Conservation (phyloP, 192 early-diverging fungal species). For the Tieghemiomyces parasiticus region DNA sequence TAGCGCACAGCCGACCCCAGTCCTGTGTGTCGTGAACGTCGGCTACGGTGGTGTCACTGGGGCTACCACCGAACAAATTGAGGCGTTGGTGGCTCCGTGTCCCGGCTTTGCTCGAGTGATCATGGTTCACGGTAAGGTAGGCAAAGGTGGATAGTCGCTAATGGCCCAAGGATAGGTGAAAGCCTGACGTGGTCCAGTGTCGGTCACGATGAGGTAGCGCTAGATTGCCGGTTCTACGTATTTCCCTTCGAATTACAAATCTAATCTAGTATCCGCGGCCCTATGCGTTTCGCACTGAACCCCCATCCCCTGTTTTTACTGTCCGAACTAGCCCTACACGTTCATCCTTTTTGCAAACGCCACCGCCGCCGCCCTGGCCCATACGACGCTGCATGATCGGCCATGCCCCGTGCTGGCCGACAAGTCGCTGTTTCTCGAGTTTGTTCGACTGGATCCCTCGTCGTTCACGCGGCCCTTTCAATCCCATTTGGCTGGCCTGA, state of each 20-base stretch:
- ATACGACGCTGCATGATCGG: constrained; percentile 14
- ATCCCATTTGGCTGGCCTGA: not conserved
- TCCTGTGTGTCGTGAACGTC: constrained; percentile 19
- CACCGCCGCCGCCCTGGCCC: constrained; percentile 17
- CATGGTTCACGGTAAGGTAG: constrained; percentile 17
- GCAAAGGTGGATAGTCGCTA: not conserved
- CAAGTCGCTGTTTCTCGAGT: constrained; percentile 26
- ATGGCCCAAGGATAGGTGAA: not conserved
- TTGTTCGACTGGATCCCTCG: constrained; percentile 10
- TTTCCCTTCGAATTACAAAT: not conserved
- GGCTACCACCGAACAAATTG: constrained; percentile 18
- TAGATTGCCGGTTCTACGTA: not conserved
- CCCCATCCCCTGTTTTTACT: not conserved
- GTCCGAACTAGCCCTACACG: constrained; percentile 21
- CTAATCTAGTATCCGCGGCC: not conserved
- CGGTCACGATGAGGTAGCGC: not conserved
- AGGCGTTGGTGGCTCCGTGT: constrained; percentile 14
- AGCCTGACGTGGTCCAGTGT: not conserved
- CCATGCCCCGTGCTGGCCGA: constrained; percentile 11
- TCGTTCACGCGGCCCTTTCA: not conserved
- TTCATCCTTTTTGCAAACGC: constrained; percentile 20
- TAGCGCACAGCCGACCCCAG: not conserved
- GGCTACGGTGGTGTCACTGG: constrained; percentile 20
- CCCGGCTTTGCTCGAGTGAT: constrained; percentile 22
- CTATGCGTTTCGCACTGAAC: not conserved